Base-by-base conservation (phyloP, 1,284 basidiomycete genomes). In the Apiotrichum laibachii region DNA sequence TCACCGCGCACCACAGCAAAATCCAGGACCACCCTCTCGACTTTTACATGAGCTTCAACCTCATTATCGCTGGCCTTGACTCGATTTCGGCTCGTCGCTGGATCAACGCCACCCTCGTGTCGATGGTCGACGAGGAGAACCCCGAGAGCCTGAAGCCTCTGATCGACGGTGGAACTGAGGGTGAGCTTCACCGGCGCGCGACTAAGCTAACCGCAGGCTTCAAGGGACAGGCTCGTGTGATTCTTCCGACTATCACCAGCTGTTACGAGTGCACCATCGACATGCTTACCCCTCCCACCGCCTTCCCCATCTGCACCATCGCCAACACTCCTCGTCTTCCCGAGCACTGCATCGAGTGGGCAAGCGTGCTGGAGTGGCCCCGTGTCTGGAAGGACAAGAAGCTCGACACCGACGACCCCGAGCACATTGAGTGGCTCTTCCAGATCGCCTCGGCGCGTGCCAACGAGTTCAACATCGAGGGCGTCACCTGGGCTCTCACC, bases 261-360 rank as follows among this genome's bases (percentile, higher is more conserved):
- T 99, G 96, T 77, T 99, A 99, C 72, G 96, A 99, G 78, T 99
- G 96, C 76, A 92, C 91, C 3, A 86, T 99, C 52, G 94, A 98
- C 74, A 96, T 99, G 90, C 85, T 98, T 53, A 97, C 95, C 75
- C 96, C 96, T 63, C 95, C 90, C 8, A 98, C 93, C 40, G 88
- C 89, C 7, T 99, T 94, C 75, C 96, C 96, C 0, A 98, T 99
- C 64, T 99, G 96, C 76, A 99, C 96, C 1, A 98, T 99, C 64
- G 96, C 96, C 58, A 99, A 99, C 72, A 99, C 96, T 0, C 96
- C 96, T 18, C 88, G 96, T 58, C 82, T 99, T 35, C 96, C 96
- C 4, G 96, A 99, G 76, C 96, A 99, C 75, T 99, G 96, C 73
- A 98, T 99, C 72, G 96, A 99, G 79, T 99, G 96, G 95, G 96